A percentile compares a stretch with the other conserved stretches of the same genome.
These are phyloP conservation scores for Trypanosoma melophagium DNA, from an alignment of 208 protist species.

Conservation along the genomic window DNA sequence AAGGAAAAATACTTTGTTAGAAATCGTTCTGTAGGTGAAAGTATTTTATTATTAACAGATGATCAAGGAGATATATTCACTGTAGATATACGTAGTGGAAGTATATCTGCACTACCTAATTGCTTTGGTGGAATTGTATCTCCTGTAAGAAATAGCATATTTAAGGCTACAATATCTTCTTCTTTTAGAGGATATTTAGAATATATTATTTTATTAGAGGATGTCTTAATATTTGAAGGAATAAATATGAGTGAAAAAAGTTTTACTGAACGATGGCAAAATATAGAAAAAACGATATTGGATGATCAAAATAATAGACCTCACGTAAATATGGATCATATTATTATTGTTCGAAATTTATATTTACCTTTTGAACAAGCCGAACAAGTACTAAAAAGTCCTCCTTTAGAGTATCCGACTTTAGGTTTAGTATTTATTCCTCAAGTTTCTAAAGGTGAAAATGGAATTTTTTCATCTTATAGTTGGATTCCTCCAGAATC, in stretches of 20 bases:
- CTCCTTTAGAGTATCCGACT: conserved; percentile 49
- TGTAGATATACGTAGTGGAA: conserved; percentile 45
- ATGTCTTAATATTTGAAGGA: conserved; percentile 70
- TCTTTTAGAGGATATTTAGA: conserved; percentile 55
- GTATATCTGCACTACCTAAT: conserved; percentile 66
- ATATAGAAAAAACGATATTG: conserved; percentile 56
- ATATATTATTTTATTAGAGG: conserved; percentile 73
- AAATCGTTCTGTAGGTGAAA: conserved; percentile 40
- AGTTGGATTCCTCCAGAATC: conserved; percentile 58
- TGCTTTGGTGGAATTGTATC: conserved; percentile 40
- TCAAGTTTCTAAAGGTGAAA: conserved; percentile 24
- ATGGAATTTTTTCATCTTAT: conserved; percentile 29
- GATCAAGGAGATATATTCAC: conserved; percentile 59
- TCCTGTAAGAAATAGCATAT: conserved; percentile 47
- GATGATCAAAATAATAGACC: conserved; percentile 70
- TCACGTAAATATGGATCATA: conserved; percentile 44
- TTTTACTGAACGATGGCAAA: conserved; percentile 63
- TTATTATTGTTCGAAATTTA: conserved; percentile 58
- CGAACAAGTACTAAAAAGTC: conserved; percentile 36
- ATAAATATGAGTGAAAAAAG: conserved; percentile 44
- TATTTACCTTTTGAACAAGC: conserved; percentile 41
- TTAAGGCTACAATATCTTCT: conserved; percentile 59
- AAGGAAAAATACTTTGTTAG: conserved; percentile 48
- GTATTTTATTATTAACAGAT: conserved; percentile 55
- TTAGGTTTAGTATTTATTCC: conserved; percentile 67